phyloP scores from a whole-genome alignment of 805 yeast genomes.

The Spathaspora girioi region DNA sequence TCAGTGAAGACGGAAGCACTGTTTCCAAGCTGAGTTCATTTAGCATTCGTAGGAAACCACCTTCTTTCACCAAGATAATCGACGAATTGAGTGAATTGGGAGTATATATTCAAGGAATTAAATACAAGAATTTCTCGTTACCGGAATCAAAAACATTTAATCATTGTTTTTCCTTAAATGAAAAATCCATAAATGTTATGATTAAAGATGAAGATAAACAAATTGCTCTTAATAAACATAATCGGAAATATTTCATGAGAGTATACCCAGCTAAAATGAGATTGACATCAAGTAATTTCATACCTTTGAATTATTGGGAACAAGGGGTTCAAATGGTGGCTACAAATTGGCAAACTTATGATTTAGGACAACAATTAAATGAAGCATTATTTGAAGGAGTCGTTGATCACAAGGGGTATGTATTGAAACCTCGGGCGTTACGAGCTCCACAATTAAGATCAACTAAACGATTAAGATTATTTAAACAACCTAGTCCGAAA shows the following conservation, averaged over 20 bases:
- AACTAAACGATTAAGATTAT: slow-evolving; percentile 8
- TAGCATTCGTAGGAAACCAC: slow-evolving; percentile 19
- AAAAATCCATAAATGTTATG: slow-evolving; percentile 61
- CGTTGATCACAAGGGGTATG: slow-evolving; percentile 61
- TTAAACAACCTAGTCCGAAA: slow-evolving; percentile 4
- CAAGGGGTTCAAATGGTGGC: slow-evolving; percentile 94
- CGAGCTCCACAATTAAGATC: slow-evolving; percentile 30
- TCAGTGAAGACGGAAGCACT: slow-evolving; percentile 35
- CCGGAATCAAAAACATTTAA: slow-evolving; percentile 79
- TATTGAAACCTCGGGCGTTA: slow-evolving; percentile 62
- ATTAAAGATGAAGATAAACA: slow-evolving; percentile 55
- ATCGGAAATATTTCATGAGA: slow-evolving; percentile 70
- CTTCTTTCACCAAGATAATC: slow-evolving; percentile 19
- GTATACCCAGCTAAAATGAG: slow-evolving; percentile 83
- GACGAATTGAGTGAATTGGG: slow-evolving; percentile 58
- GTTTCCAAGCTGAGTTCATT: slow-evolving; percentile 13
- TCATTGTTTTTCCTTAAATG: slow-evolving; percentile 87
- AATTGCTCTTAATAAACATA: slow-evolving; percentile 68
- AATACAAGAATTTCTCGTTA: slow-evolving; percentile 75
- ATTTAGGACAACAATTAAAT: slow-evolving; percentile 83
- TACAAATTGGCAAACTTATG: slow-evolving; percentile 93
- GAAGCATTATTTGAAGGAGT: slow-evolving; percentile 72
- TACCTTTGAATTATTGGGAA: slow-evolving; percentile 77
- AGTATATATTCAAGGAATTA: slow-evolving; percentile 69
- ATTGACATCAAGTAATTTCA: slow-evolving; percentile 74